Evolutionary conservation across 2,329 filamentous ascomycete genomes (phyloP), one percentile per base, ranked within the genome.

Genomic region (Trichoderma sp.): DNA sequence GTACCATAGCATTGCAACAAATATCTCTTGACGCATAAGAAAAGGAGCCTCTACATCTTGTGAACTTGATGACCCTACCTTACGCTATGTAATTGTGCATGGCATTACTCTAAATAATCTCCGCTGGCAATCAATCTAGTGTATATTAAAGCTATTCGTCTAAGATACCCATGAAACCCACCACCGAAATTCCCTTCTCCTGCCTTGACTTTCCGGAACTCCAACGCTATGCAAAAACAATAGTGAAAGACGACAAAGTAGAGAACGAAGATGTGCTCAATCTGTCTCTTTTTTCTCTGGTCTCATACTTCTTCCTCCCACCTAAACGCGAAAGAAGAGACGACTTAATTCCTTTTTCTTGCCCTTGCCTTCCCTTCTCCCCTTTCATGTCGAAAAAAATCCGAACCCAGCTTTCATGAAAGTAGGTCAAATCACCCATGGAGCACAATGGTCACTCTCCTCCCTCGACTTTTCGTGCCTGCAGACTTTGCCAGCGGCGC

Each of bases 191-290:
- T 29, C 24, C 24, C n/a, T 21, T 27, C 52, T 31, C 53, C 52
- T 49, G 47, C 35, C 47, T 33, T 35, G 35, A 19, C 53, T 33
- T 35, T 69, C 68, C 68, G 35, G 16, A 81, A 83, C 81, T 78
- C 82, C 81, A 75, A 78, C 80, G 82, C 82, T 82, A 82, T 83
- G 81, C 80, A 77, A 43, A 43, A 43, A n/a, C 8, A 43, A 75
- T 58, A 24, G 52, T 55, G 13, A 29, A 31, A 63, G 49, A 31
- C 3, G 19, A 16, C 27, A 57, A n/a, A 33, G 4, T 2, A 16
- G 16, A 29, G 33, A 56, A 31, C 27, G 7, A n/a, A 5, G n/a
- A n/a, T 11, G 3, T 31, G 53, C 19, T 4, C 27, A 21, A 21
- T 29, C 49, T 47, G 43, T 43, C 27, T 47, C 24, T 55, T 55